These are phyloP conservation scores for Phytophthora hibernalis DNA, from an alignment of 352 stramenopile genomes.

Conservation along the genomic window DNA sequence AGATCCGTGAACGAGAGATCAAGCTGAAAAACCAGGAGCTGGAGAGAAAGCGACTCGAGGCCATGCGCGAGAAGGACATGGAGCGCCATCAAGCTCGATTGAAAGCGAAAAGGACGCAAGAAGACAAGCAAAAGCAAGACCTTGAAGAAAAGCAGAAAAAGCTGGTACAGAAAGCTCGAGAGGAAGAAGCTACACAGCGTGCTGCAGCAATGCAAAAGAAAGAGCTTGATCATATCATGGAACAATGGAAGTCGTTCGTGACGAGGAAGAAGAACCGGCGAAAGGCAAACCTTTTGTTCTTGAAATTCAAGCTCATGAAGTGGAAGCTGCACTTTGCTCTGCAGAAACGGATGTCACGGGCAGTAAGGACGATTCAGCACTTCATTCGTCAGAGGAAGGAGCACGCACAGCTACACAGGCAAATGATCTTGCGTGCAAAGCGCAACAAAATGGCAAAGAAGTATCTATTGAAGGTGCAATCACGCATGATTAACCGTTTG, in stretches of 20 bases:
- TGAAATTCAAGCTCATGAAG: slow-evolving; percentile 66
- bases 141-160: slow-evolving; percentile 55
- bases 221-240: slow-evolving; percentile 31
- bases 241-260: slow-evolving; percentile 50
- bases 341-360: slow-evolving; percentile 34
- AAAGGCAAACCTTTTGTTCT: slow-evolving; percentile 63
- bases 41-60: slow-evolving; percentile 64
- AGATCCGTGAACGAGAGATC: slow-evolving; percentile 60
- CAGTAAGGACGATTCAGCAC: slow-evolving; percentile 50
- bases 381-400: slow-evolving; percentile 33
- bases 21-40: slow-evolving; percentile 58
- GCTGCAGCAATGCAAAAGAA: slow-evolving; percentile 35
- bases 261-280: slow-evolving; percentile 43
- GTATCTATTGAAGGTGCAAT: slow-evolving; percentile 66
- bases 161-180: slow-evolving; percentile 53
- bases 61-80: slow-evolving; percentile 60
- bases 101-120: slow-evolving; percentile 56
- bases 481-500: slow-evolving; percentile 46
- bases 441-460: slow-evolving; percentile 56
- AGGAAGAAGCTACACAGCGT: slow-evolving; percentile 58
- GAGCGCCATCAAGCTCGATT: slow-evolving; percentile 66
- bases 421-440: slow-evolving; percentile 56
- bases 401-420: slow-evolving; percentile 35
- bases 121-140: slow-evolving; percentile 45
- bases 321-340: slow-evolving; percentile 55